Conservation (phyloP, 2,329 filamentous ascomycete species). For the Pseudocercospora pini-densiflorae region DNA sequence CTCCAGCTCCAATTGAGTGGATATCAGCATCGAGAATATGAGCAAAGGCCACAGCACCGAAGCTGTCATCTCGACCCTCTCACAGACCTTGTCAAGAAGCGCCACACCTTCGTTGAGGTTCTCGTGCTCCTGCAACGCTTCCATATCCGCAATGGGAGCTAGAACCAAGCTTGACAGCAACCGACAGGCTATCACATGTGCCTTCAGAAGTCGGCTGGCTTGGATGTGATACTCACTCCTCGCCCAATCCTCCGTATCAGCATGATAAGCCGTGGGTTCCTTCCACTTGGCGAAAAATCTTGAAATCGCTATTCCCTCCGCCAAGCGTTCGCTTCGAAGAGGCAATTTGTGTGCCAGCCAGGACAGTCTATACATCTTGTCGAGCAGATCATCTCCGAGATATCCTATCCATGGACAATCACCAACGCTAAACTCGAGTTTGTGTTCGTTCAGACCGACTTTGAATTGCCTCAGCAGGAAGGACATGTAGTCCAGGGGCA, state of each 20-base stretch:
- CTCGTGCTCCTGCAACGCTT: neutral
- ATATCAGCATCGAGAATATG: neutral
- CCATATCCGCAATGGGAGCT: neutral
- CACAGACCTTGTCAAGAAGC: neutral
- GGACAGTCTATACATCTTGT: slow-evolving; percentile 5
- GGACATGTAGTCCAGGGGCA: slow-evolving; percentile 15
- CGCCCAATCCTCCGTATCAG: neutral
- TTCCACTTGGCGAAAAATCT: neutral
- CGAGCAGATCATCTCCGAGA: neutral
- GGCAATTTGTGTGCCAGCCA: slow-evolving; percentile 11
- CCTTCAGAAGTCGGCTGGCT: neutral
- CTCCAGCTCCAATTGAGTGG: neutral
- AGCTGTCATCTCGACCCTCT: neutral
- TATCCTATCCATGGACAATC: slow-evolving; percentile 5
- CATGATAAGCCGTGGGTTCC: neutral
- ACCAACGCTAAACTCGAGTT: neutral
- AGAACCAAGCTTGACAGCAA: neutral
- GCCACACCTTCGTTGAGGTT: neutral
- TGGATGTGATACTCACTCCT: neutral
- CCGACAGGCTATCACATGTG: neutral
- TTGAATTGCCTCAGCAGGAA: neutral
- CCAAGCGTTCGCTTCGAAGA: neutral
- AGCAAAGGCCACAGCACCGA: neutral
- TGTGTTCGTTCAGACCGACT: neutral
- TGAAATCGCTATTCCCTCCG: neutral